Evolutionary conservation across 129 eudicot species (phyloP), one percentile per base, ranked within the genome.

Genomic region (Tanacetum coccineum): DNA sequence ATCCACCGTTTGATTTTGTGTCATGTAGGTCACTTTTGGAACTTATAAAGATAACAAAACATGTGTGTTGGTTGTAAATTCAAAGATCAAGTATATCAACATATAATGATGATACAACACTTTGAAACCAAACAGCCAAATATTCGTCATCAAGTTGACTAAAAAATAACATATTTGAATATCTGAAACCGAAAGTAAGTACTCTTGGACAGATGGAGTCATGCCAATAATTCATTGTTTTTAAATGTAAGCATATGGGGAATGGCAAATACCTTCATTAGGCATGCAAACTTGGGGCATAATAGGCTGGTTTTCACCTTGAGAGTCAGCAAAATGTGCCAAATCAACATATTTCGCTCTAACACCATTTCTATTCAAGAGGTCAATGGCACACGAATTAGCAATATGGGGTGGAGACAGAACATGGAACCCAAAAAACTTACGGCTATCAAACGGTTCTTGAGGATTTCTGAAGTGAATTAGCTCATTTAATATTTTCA

Each of bases 301-400:
- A n/a, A 63, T 46, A 39, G 90, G 90, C 57, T 77, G 81, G 75
- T 82, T 92, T 81, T 92, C 96, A 60, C 89, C 96, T 79, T 83
- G 82, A 57, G 76, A 88, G 60, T 86, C 98, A 8, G 74, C 78
- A 58, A 39, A 64, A 50, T 67, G 74, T 47, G 76, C 64, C 36
- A 61, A 44, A 46, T 81, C 79, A 64, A 63, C 78, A 44, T 48
- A 70, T 22, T 57, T n/a, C n/a, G n/a, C n/a, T n/a, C n/a, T n/a
- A n/a, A n/a, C n/a, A n/a, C n/a, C n/a, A n/a, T n/a, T 70, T 62
- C 40, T 21, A 75, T 73, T 73, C 59, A 76, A 8, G 19, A 60
- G 77, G 66, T 77, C 66, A 63, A 64, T 56, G 13, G 75, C 77
- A 52, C 69, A 67, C 14, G 72, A 54, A 18, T 72, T 66, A 66